Evolutionary conservation across 2,329 filamentous ascomycete species (phyloP), one percentile per base, ranked within the genome.

Genomic region (Exophiala xenobiotica): DNA sequence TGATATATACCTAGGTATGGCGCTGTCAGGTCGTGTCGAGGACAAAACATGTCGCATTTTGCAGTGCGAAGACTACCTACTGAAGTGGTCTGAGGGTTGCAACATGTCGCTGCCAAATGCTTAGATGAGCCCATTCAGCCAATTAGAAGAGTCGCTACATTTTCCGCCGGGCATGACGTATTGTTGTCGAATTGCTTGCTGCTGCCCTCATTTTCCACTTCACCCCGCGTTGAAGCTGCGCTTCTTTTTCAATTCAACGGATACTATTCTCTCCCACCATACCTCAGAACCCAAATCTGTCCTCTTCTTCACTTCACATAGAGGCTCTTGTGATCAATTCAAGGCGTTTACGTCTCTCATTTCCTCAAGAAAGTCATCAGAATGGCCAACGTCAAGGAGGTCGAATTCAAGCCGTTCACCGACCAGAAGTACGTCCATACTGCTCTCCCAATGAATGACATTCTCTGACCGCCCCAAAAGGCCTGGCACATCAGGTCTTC

Each of bases 361-460:
- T 2, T 38, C 18, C 20, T 22, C 20, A 14, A 16, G 38, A 23
- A 23, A 29, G 44, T n/a, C 33, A 19, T 22, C 19, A 23, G 18
- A 9, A 40, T 40, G 38, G 8, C 22, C 9, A 40, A n/a, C 20
- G 38, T 85, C 73, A 81, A 88, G 73, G 89, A 86, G 48, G 88
- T 96, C 66, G 81, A 87, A 63, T 83, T 96, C 72, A 84, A 83
- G 71, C 83, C 91, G 54, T 96, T 93, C 74, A 80, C 86, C 60
- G 93, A 97, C 81, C 93, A 99, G 82, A 99, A 99, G 92, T 96
- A 84, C 74, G 92, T 90, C 24, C 27, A 49, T 26, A 35, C 26
- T 31, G 43, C 42, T 44, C 56, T 56, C 37, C 24, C 8, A 41
- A 31, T 46, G 5, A 40, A 3, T 11, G 18, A 20, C 42, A 56